Conservation (phyloP, 1,284 basidiomycete genomes). For the Ustilago trichophora region DNA sequence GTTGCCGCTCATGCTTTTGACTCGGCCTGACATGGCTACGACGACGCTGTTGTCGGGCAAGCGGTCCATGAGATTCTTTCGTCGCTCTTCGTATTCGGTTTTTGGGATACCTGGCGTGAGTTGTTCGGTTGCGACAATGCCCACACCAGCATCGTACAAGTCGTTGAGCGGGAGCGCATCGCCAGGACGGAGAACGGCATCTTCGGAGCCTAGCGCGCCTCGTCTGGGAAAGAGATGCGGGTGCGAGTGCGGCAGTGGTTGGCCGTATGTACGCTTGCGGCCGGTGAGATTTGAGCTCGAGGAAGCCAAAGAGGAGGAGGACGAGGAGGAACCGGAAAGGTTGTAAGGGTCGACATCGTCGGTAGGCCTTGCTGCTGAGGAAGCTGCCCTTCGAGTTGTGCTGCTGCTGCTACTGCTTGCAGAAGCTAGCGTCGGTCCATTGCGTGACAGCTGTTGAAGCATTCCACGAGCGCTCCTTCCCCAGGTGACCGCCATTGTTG, state of each 20-base stretch:
- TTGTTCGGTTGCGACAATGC: constrained; percentile 69
- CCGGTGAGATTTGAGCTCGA: constrained; percentile 15
- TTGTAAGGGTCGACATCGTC: constrained; percentile 22
- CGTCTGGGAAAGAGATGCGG: constrained; percentile 75
- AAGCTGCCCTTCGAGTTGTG: constrained; percentile 32
- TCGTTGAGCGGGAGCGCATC: constrained; percentile 8
- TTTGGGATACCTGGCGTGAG: constrained; percentile 85
- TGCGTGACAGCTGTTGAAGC: constrained; percentile 16
- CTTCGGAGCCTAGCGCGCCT: constrained; percentile 39
- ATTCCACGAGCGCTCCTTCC: not conserved
- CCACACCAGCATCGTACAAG: constrained; percentile 29
- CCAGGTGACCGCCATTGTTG: too few species aligned
- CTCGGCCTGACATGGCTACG: constrained; percentile 79
- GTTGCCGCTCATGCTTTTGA: constrained; percentile 78
- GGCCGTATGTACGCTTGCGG: constrained; percentile 70
- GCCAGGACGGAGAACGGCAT: constrained; percentile 27
- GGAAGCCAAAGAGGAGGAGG: constrained; percentile 6
- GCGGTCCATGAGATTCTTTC: constrained; percentile 77
- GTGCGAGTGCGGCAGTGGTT: constrained; percentile 79
- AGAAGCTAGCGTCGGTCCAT: not conserved
- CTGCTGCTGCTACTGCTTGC: too few species aligned
- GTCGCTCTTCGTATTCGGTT: constrained; percentile 82
- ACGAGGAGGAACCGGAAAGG: constrained; percentile 6
- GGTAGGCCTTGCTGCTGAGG: constrained; percentile 38
- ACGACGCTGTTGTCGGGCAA: constrained; percentile 82